These are phyloP conservation scores for Sporobolomyces phaffii DNA, from an alignment of 768 basidiomycete genomes.

Conservation along the genomic window DNA sequence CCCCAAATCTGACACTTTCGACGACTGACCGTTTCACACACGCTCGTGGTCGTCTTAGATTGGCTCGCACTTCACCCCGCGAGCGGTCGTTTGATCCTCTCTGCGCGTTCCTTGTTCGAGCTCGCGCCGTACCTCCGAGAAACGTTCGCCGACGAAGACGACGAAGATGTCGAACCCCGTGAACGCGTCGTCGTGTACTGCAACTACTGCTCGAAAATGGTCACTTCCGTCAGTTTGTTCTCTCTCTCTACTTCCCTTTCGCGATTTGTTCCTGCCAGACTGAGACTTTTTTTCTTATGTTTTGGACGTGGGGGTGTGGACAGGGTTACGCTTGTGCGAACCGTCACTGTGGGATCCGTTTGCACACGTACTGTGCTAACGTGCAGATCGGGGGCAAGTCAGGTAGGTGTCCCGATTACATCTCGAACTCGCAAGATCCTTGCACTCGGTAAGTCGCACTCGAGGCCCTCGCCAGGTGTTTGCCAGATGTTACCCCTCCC, in stretches of 20 bases:
- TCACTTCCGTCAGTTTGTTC: slow-evolving; percentile 31
- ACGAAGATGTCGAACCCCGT: slow-evolving; percentile 44
- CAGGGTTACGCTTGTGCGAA: slow-evolving; percentile 50
- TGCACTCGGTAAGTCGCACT: slow-evolving; percentile 18
- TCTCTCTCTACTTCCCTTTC: neutral
- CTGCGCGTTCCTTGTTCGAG: slow-evolving; percentile 67
- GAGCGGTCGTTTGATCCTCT: slow-evolving; percentile 72
- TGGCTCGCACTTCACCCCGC: slow-evolving; percentile 29
- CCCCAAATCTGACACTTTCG: no score
- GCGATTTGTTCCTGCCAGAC: no score
- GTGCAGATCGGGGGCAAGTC: neutral
- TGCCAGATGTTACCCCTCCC: no score
- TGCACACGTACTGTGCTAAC: slow-evolving; percentile 19
- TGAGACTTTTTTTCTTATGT: no score
- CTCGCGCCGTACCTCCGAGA: slow-evolving; percentile 66
- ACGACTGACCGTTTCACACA: no score
- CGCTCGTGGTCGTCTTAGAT: no score
- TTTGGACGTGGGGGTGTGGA: no score
- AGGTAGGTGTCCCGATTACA: slow-evolving; percentile 22
- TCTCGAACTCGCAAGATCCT: neutral
- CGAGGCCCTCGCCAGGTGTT: no score
- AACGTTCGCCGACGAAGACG: slow-evolving; percentile 58
- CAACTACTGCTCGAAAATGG: slow-evolving; percentile 65
- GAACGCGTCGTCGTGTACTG: slow-evolving; percentile 56
- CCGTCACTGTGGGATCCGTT: slow-evolving; percentile 40